phyloP scores from a whole-genome alignment of 148 eudicot species.

The Rhododendron mucronatum region DNA sequence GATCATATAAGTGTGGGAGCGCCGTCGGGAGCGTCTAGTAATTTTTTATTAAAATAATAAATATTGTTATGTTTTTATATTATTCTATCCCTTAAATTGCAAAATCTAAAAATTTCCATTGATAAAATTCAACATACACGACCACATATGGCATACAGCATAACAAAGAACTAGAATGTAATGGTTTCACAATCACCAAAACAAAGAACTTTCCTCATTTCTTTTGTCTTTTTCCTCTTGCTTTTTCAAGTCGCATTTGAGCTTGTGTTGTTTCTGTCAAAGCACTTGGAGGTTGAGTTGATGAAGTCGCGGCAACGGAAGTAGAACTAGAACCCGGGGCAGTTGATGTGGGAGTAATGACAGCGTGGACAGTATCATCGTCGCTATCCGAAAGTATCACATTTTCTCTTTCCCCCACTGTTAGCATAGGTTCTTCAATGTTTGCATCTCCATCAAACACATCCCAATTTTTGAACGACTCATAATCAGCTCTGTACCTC shows the following conservation, averaged over 20 bases:
- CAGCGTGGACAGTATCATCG: neutral
- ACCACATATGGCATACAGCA: neutral
- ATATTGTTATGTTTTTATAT: too few species aligned
- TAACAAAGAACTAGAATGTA: neutral
- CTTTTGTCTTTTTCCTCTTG: neutral
- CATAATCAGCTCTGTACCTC: neutral
- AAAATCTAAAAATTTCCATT: neutral
- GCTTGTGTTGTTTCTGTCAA: neutral
- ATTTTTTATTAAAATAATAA: too few species aligned
- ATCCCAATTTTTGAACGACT: too few species aligned
- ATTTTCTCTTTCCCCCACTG: neutral
- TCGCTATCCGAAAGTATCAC: neutral
- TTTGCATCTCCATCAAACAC: too few species aligned
- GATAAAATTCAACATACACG: neutral
- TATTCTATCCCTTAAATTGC: neutral
- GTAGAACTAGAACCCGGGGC: neutral
- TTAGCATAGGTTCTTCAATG: too few species aligned
- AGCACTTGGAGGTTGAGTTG: neutral
- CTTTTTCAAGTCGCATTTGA: neutral
- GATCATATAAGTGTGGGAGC: too few species aligned
- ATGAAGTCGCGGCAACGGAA: neutral
- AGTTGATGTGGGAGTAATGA: neutral
- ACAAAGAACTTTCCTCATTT: neutral
- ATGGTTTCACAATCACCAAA: neutral
- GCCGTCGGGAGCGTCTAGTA: too few species aligned